Evolutionary conservation across 257 asterid species (phyloP), one percentile per base, ranked within the genome.

Genomic region (Linderniella brevidens): DNA sequence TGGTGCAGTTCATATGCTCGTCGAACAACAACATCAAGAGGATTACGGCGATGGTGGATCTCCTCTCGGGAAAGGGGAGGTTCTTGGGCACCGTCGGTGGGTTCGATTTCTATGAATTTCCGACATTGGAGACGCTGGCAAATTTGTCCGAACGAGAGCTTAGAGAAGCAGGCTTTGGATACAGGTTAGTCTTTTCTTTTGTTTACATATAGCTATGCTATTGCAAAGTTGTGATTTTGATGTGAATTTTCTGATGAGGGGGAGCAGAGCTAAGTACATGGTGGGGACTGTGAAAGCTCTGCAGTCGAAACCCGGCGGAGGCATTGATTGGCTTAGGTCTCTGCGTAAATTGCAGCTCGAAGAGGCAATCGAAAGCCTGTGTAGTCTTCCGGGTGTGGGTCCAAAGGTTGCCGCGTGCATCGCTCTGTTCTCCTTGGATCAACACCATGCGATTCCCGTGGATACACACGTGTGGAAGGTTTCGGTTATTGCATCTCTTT

Each of bases 401-500:
- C 96, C 98, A n/a, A 90, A 90, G 64, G 98, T 90, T 44, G 94
- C 98, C 46, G 93, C 98, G 1, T 90, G 98, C 63, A 52, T 85
- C 61, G 93, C 98, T 32, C 96, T 90, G 32, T 90, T 90, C 72
- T 68, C 96, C 19, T 71, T 90, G 37, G 98, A 90, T 65, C 93
- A 90, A 57, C 98, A 90, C 65, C 94, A 81, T 38, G 92, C 96
- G 41, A 76, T 90, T 62, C 98, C 98, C 8, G 96, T 90, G 12
- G 98, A 90, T 64, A 90, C 94, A 41, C 98, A 90, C 45, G 98
- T 85, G 46, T 90, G 98, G 98, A 51, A 80, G 94, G 98, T 88
- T 50, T 63, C 66, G 47, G 38, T n/a, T 8, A 14, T 40, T 8
- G 8, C 45, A 40, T n/a, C n/a, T n/a, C n/a, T n/a, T n/a, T n/a